phyloP scores from a whole-genome alignment of 306 rosid species.

The Sechiopsis laciniata region DNA sequence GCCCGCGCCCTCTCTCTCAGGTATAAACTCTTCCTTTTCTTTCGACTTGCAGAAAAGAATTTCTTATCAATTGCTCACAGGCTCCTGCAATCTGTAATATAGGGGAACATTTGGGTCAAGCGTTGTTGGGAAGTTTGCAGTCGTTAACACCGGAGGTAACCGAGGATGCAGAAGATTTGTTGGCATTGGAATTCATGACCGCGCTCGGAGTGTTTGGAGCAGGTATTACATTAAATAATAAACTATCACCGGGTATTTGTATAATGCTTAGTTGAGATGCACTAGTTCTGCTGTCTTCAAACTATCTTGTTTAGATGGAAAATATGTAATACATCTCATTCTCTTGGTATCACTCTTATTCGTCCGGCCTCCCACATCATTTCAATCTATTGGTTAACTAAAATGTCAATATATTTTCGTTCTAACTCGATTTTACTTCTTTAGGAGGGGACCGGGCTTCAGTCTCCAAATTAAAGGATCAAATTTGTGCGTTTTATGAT shows the following conservation, averaged over 20 bases:
- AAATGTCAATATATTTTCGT: not conserved
- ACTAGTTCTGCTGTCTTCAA: constrained; percentile 1
- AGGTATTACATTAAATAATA: constrained; percentile 36
- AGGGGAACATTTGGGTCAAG: constrained; percentile 40
- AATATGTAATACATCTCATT: not conserved
- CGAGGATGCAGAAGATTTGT: constrained; percentile 50
- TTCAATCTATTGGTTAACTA: not conserved
- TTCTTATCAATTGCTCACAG: not conserved
- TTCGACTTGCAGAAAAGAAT: not conserved
- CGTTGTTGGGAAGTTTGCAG: constrained; percentile 46
- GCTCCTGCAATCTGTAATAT: constrained; percentile 29
- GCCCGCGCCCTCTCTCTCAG: constrained; percentile 66
- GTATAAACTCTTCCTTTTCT: constrained; percentile 30
- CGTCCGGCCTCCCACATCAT: too few species aligned
- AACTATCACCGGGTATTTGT: not conserved
- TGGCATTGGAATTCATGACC: constrained; percentile 54
- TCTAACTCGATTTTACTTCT: constrained; percentile 18
- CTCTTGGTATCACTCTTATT: too few species aligned
- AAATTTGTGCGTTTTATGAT: constrained; percentile 47
- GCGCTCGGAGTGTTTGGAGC: constrained; percentile 67
- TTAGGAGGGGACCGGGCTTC: constrained; percentile 54
- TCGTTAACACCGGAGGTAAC: constrained; percentile 67
- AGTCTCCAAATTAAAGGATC: constrained; percentile 43
- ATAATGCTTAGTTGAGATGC: not conserved
- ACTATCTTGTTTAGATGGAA: not conserved